Conservation (phyloP, 2,329 filamentous ascomycete genomes). For the Emericellopsis atlantica region DNA sequence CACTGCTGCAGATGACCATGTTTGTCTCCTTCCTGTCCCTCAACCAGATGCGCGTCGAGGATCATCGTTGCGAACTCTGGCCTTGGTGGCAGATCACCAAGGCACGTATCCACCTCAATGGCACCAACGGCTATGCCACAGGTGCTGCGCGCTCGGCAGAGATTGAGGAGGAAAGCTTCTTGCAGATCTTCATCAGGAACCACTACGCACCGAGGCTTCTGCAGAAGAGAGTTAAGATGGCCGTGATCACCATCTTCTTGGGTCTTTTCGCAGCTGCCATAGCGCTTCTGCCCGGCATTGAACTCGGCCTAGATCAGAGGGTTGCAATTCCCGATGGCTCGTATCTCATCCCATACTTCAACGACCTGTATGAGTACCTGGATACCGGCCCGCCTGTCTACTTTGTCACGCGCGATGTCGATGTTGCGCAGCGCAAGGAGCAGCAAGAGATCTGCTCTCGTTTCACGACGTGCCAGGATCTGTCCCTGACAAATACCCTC, state of each 20-base stretch:
- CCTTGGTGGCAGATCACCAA: constrained; percentile 76
- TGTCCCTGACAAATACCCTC: constrained; percentile 77
- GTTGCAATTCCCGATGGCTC: constrained; percentile 90
- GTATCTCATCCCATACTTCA: constrained; percentile 92
- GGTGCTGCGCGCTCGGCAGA: constrained; percentile 51
- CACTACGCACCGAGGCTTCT: constrained; percentile 75
- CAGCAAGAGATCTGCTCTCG: constrained; percentile 85
- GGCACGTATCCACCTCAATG: constrained; percentile 53
- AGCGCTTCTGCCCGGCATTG: constrained; percentile 70
- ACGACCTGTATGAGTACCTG: constrained; percentile 88
- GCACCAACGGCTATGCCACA: constrained; percentile 35
- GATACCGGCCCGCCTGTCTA: constrained; percentile 89
- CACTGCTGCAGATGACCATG: constrained; percentile 92
- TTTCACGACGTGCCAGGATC: constrained; percentile 76
- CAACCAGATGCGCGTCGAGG: constrained; percentile 85
- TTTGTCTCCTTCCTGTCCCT: constrained; percentile 85
- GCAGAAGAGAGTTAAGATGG: constrained; percentile 65
- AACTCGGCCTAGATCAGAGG: constrained; percentile 85
- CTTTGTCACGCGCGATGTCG: constrained; percentile 76
- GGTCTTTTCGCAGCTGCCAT: constrained; percentile 78
- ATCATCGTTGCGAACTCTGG: constrained; percentile 79
- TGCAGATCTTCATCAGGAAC: constrained; percentile 85
- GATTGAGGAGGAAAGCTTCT: constrained; percentile 66
- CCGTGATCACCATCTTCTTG: constrained; percentile 69
- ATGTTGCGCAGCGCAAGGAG: constrained; percentile 60